Conservation (phyloP, 2,329 filamentous ascomycete genomes). For the Xylariaceae sp. region DNA sequence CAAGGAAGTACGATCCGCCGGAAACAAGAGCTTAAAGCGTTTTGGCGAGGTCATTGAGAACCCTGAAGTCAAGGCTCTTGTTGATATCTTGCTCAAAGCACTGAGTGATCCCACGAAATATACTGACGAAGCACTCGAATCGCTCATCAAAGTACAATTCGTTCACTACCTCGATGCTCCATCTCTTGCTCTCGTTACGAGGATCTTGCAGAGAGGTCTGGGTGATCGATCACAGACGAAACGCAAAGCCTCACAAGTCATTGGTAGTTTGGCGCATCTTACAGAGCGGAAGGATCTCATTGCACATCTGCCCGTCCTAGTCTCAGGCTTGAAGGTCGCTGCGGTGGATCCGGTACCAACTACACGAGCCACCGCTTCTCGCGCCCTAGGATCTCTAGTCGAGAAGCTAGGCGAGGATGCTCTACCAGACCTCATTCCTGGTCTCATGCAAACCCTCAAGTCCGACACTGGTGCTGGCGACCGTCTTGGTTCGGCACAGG, state of each 20-base stretch:
- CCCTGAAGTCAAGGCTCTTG: conserved; percentile 90
- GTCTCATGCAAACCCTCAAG: conserved; percentile 95
- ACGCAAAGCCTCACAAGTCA: conserved; percentile 93
- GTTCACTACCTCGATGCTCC: conserved; percentile 98
- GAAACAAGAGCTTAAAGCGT: conserved; percentile 92
- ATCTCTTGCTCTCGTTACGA: conserved; percentile 88
- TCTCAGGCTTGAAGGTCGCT: conserved; percentile 82
- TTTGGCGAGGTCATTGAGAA: conserved; percentile 99
- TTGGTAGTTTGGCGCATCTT: conserved; percentile 93
- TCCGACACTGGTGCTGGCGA: conserved; percentile 96
- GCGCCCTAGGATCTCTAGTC: conserved; percentile 91
- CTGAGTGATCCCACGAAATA: conserved; percentile 96
- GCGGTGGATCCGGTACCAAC: conserved; percentile 95
- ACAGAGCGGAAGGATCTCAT: conserved; percentile 94
- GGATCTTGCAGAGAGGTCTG: conserved; percentile 89
- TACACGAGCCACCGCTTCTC: conserved; percentile 91
- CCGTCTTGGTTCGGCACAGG: conserved; percentile 91
- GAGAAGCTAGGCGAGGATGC: conserved; percentile 98
- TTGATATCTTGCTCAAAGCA: conserved; percentile 88
- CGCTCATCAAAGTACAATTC: conserved; percentile 96
- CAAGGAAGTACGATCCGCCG: conserved; percentile 89
- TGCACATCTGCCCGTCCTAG: conserved; percentile 84
- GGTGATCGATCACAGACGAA: conserved; percentile 91
- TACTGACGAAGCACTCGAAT: conserved; percentile 89
- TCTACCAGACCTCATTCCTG: conserved; percentile 92